Base-by-base conservation (phyloP, 805 yeast genomes). In the Zygotorulaspora chibaensis region DNA sequence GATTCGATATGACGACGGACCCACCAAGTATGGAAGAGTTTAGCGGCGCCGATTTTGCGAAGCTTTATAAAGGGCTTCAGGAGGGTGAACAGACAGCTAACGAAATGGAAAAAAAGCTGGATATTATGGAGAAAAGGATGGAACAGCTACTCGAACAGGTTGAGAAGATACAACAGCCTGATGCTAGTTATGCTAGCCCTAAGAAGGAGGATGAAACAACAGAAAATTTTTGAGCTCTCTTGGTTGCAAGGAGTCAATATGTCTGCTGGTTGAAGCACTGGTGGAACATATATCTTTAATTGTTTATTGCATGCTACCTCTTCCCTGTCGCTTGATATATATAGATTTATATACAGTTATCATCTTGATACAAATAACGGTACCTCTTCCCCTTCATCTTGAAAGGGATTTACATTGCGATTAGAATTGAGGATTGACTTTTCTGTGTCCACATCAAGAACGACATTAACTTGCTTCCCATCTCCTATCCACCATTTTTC, bases 401-500 rank as follows among this genome's bases (percentile, higher is more conserved):
- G 66, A 57, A 89, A 88, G 17, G 98, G 98, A 59, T 93, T 91
- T 3, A 71, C 68, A 0, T 85, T 80, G 47, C 76, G 68, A 9
- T 69, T 65, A 0, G 96, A 95, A 58, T 93, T 93, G 36, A 90
- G 70, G 25, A 80, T 69, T 53, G 67, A 67, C 45, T 67, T 69
- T 9, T 62, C 60, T 2, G 63, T 47, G 35, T 69, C 68, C 6
- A 67, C 56, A 40, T 66, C 65, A 15, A 85, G 71, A 8, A 62
- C 61, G 2, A 91, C 84, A 58, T 83, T 87, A 2, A 90, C 89
- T 10, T 82, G 76, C 47, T 75, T 73, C 0, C 93, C 91, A 9
- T 82, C 83, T 11, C 84, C 83, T 13, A 87, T 72, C 99, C 99
- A 93, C 99, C 99, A 93, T 63, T 87, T 87, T 17, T 75, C 69